phyloP scores from a whole-genome alignment of 192 early-diverging fungal species.

The Coemansia sp. region DNA sequence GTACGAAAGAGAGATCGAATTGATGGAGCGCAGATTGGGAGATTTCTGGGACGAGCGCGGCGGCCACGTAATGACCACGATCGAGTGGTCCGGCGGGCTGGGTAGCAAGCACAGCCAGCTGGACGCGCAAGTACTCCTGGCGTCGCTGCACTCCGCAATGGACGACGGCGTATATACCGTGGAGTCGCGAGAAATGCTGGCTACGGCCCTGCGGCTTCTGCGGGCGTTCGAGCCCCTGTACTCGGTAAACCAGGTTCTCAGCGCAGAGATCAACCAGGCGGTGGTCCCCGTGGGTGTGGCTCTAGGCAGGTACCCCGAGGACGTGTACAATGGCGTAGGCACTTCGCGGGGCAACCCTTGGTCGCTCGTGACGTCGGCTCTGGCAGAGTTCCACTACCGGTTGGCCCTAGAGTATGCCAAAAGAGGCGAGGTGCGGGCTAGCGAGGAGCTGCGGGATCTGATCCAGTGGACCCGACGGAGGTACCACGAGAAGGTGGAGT shows the following conservation, averaged over 20 bases:
- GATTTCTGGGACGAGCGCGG: slow-evolving; percentile 49
- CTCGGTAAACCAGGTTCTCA: slow-evolving; percentile 19
- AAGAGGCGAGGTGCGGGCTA: slow-evolving; percentile 27
- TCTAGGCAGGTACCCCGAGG: slow-evolving; percentile 74
- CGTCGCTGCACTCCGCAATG: slow-evolving; percentile 45
- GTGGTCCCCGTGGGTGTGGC: slow-evolving; percentile 50
- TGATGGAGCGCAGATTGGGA: slow-evolving; percentile 28
- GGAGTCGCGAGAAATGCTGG: slow-evolving; percentile 13
- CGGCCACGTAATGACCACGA: slow-evolving; percentile 40
- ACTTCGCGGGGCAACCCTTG: slow-evolving; percentile 68
- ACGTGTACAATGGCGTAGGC: slow-evolving; percentile 69
- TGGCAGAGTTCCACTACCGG: slow-evolving; percentile 65
- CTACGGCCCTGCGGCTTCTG: slow-evolving; percentile 19
- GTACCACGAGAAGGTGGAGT: background rate
- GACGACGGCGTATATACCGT: slow-evolving; percentile 28
- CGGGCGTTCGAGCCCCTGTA: slow-evolving; percentile 22
- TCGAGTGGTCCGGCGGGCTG: slow-evolving; percentile 44
- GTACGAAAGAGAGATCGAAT: slow-evolving; percentile 35
- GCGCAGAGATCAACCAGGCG: slow-evolving; percentile 12
- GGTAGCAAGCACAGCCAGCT: slow-evolving; percentile 52
- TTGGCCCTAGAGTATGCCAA: slow-evolving; percentile 31
- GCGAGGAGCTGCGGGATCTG: slow-evolving; percentile 34
- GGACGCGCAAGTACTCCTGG: slow-evolving; percentile 63
- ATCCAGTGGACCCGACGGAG: slow-evolving; percentile 21
- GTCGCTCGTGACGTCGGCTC: slow-evolving; percentile 60